Percentiles rank a stretch among this genome's conserved stretches.
Conservation (phyloP, 805 yeast species). For the Sugiyamaella floridensis region DNA sequence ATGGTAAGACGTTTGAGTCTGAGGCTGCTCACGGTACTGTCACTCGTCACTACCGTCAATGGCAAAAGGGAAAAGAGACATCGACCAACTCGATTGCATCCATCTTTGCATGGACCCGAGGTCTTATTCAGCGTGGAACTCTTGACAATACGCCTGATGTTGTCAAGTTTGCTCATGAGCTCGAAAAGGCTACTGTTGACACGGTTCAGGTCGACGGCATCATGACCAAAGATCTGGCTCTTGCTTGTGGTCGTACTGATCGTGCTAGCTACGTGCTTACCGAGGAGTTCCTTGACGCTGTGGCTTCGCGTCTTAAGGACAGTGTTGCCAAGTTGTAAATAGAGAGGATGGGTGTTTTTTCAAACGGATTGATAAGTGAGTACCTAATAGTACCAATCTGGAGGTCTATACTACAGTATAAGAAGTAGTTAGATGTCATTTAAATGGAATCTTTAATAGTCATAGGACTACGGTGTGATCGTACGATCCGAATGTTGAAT, state of each 20-base stretch:
- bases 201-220: slow-evolving; percentile 77
- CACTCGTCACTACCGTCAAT: slow-evolving; percentile 92
- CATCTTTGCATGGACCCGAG: slow-evolving; percentile 95
- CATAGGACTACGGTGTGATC: too few species aligned
- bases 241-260: slow-evolving; percentile 80
- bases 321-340: slow-evolving; percentile 7
- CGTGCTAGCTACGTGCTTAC: slow-evolving; percentile 82
- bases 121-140: slow-evolving; percentile 85
- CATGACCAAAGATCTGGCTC: slow-evolving; percentile 95
- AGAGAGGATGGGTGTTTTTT: too few species aligned
- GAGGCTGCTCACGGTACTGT: slow-evolving; percentile 99
- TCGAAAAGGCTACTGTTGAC: slow-evolving; percentile 80
- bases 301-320: slow-evolving; percentile 53
- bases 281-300: slow-evolving; percentile 82
- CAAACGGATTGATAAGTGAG: too few species aligned
- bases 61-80: slow-evolving; percentile 94
- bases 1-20: slow-evolving; percentile 89
- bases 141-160: slow-evolving; percentile 84
- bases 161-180: slow-evolving; percentile 62
- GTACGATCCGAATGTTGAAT: too few species aligned
- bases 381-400: too few species aligned
- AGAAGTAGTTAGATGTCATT: too few species aligned
- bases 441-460: too few species aligned
- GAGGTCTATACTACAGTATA: too few species aligned
- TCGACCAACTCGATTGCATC: slow-evolving; percentile 97